These are phyloP conservation scores for Jacaranda mimosifolia DNA, from an alignment of 257 asterid genomes.

Conservation along the genomic window DNA sequence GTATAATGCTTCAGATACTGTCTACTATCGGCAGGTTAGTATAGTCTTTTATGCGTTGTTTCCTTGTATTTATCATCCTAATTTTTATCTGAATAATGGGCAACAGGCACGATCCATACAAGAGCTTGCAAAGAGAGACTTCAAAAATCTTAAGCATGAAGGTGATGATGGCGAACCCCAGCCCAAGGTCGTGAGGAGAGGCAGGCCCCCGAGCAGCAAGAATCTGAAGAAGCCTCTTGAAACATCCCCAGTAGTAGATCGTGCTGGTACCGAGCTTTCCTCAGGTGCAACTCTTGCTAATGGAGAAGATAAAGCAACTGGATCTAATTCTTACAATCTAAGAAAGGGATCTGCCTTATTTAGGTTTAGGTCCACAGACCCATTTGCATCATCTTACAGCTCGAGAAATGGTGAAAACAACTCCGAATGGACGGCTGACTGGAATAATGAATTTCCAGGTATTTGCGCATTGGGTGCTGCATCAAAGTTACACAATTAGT, in stretches of 20 bases:
- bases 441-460: slow-evolving; percentile 99
- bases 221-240: slow-evolving; percentile 66
- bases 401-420: slow-evolving; percentile 77
- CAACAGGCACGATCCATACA: slow-evolving; percentile 85
- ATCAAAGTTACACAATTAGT: slow-evolving; percentile 20
- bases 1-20: slow-evolving; percentile 86
- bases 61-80: slow-evolving; percentile 18
- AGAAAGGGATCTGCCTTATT: slow-evolving; percentile 63
- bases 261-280: slow-evolving; percentile 65
- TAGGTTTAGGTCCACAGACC: slow-evolving; percentile 63
- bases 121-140: slow-evolving; percentile 87
- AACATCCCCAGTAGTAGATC: slow-evolving; percentile 62
- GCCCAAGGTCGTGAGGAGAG: slow-evolving; percentile 88
- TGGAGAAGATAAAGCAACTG: slow-evolving; percentile 73
- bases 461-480: slow-evolving; percentile 18
- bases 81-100: slow-evolving; percentile 42
- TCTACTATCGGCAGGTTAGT: slow-evolving; percentile 88
- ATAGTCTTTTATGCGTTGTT: slow-evolving; percentile 26
- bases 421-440: slow-evolving; percentile 68
- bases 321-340: slow-evolving; percentile 81
- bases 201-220: slow-evolving; percentile 91
- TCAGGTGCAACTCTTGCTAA: slow-evolving; percentile 78
- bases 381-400: slow-evolving; percentile 52
- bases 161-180: slow-evolving; percentile 91
- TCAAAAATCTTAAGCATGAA: slow-evolving; percentile 80